A percentile compares a stretch with the other conserved stretches of the same genome.
These are phyloP conservation scores for Penicillium glabrum DNA, from an alignment of 2,329 filamentous ascomycete genomes.

Conservation along the genomic window DNA sequence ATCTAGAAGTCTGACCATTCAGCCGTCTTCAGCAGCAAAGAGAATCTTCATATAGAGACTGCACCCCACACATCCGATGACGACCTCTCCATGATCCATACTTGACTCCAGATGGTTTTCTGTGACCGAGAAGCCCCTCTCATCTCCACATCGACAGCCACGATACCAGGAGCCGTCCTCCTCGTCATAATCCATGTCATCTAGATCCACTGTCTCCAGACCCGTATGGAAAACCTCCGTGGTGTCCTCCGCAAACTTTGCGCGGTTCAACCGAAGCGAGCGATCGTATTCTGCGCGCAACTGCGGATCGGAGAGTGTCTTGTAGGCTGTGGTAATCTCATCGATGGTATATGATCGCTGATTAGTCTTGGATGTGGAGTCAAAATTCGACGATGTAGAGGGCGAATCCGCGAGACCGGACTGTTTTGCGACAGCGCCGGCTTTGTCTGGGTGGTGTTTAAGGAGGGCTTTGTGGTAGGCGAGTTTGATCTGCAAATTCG, in stretches of 20 bases:
- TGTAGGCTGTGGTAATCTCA: conserved; percentile 60
- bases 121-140: conserved; percentile 54
- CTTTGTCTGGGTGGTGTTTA: conserved; percentile 60
- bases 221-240: conserved; percentile 49
- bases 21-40: conserved; percentile 48
- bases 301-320: conserved; percentile 48
- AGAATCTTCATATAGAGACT: conserved; percentile 63
- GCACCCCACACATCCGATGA: conserved; percentile 62
- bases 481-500: conserved; percentile 48
- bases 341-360: conserved; percentile 49
- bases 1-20: neutral
- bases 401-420: neutral
- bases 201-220: conserved; percentile 58
- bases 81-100: conserved; percentile 54
- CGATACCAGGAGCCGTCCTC: conserved; percentile 53
- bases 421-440: conserved; percentile 17
- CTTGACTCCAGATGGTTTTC: conserved; percentile 56
- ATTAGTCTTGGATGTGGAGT: neutral
- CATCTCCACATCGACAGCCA: conserved; percentile 59
- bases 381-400: neutral
- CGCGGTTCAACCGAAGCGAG: conserved; percentile 37
- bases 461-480: conserved; percentile 61
- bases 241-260: conserved; percentile 27
- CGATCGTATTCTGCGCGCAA: conserved; percentile 52
- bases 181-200: conserved; percentile 51